Evolutionary conservation across 441 rosid species (phyloP).

Genomic region (Daphne laureola): DNA sequence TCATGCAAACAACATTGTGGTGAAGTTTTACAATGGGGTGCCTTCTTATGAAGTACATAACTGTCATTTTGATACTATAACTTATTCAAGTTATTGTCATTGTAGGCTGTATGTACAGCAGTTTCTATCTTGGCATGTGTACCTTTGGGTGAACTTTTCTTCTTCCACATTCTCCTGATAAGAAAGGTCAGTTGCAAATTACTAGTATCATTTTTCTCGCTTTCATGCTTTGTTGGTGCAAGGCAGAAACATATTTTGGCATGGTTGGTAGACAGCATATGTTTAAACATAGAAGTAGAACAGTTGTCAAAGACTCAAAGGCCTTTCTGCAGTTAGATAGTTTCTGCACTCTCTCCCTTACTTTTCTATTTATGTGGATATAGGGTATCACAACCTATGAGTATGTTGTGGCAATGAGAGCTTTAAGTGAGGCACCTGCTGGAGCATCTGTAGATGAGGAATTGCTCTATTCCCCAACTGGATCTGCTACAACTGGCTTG

Average conservation of each 20-base stretch:
- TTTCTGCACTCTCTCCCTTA: background rate
- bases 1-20: too few relatives aligned
- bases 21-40: too few relatives aligned
- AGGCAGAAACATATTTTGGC: background rate
- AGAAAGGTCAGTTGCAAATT: slow-evolving; percentile 38
- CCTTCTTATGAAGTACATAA: too few relatives aligned
- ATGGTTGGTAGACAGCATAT: background rate
- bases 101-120: slow-evolving; percentile 50
- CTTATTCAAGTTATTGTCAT: slow-evolving; percentile 11
- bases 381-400: slow-evolving; percentile 77
- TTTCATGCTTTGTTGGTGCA: background rate
- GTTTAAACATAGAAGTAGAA: background rate
- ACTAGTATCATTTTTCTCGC: slow-evolving; percentile 11
- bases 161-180: slow-evolving; percentile 56
- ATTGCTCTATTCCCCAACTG: slow-evolving; percentile 53
- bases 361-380: slow-evolving; percentile 2
- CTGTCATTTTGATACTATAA: background rate
- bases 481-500: slow-evolving; percentile 65
- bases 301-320: background rate
- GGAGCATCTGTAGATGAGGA: slow-evolving; percentile 61
- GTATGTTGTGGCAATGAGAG: slow-evolving; percentile 76
- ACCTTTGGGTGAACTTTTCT: slow-evolving; percentile 62
- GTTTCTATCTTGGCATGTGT: slow-evolving; percentile 58
- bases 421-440: slow-evolving; percentile 71
- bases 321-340: background rate